Conservation (phyloP, 2,329 filamentous ascomycete genomes). For the Herpotrichia juniperi region DNA sequence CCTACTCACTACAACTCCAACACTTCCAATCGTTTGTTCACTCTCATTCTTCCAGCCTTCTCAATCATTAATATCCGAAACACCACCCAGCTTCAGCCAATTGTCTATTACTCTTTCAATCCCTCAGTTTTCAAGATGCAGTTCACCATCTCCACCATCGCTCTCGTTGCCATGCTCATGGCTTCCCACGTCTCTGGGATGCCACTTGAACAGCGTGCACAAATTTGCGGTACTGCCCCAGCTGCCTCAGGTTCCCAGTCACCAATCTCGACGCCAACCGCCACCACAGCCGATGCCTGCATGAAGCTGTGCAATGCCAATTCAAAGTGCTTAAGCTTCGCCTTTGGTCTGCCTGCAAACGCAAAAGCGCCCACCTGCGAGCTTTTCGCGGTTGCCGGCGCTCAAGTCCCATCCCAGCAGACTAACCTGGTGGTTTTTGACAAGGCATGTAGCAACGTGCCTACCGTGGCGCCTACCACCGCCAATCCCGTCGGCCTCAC, state of each 20-base stretch:
- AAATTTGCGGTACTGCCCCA: slow-evolving; percentile 17
- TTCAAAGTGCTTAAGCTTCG: slow-evolving; percentile 15
- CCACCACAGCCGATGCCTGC: slow-evolving; percentile 14
- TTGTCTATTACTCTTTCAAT: not conserved
- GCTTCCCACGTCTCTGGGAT: slow-evolving; percentile 14
- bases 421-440: slow-evolving; percentile 21
- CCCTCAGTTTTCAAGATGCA: slow-evolving; percentile 14
- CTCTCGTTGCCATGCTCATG: slow-evolving; percentile 14
- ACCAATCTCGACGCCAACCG: slow-evolving; percentile 11
- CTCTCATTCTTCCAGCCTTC: not conserved
- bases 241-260: slow-evolving; percentile 12
- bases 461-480: slow-evolving; percentile 15
- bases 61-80: slow-evolving; percentile 2
- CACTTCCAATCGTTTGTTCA: not conserved
- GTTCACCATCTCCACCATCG: slow-evolving; percentile 12
- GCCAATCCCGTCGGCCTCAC: slow-evolving; percentile 18
- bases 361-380: slow-evolving; percentile 12
- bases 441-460: slow-evolving; percentile 18
- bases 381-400: slow-evolving; percentile 15
- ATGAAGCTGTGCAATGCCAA: slow-evolving; percentile 16
- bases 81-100: too few relatives aligned
- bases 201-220: slow-evolving; percentile 8
- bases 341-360: slow-evolving; percentile 21
- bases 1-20: not conserved
- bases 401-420: slow-evolving; percentile 13